Evolutionary conservation across 2,329 filamentous ascomycete genomes (phyloP), one percentile per base, ranked within the genome.

Genomic region (Hawksworthiomyces lignivorus): DNA sequence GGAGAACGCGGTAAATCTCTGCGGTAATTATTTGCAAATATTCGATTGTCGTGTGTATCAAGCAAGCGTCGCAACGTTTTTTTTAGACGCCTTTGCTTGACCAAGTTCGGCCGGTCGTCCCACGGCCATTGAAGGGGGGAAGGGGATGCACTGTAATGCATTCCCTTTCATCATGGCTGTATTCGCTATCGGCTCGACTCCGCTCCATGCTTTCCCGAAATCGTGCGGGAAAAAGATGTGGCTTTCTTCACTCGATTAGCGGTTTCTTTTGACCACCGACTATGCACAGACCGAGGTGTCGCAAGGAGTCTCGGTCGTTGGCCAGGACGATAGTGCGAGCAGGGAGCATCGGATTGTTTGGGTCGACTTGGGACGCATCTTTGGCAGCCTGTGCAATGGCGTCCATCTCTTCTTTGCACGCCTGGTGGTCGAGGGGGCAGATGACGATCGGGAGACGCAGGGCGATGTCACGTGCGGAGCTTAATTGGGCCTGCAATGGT

Each of bases 391-490:
- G 87, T 58, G 96, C 89, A 49, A 98, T 97, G 28, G 89, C 89
- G 55, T 95, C 89, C 87, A 98, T 96, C 65, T 97, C 92, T 59
- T 96, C 89, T 62, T 94, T 96, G 66, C 92, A 98, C 14, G 84
- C 86, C 51, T 94, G 87, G 56, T 96, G 87, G 57, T 98, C 92
- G 48, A 96, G 79, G 0, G 92, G 90, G 56, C 90, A 97, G 39
- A 97, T 92, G 26, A 97, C 87, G 44, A 98, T 96, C 5, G 87
- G 88, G 62, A 97, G 87, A 40, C 90, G 80, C 32, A 97, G 73
- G 22, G 80, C 72, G 42, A 98, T 94, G 59, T 98, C 90, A 62
- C 84, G 80, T 19, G 89, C 87, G 34, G 84, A 84, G 39, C 84
- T 87, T 62, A 97, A 73, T 63, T 89, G 83, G 29, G 89, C 90